Percentiles rank a stretch among this genome's conserved stretches.
These are phyloP conservation scores for Alternaria triticina DNA, from an alignment of 2,329 filamentous ascomycete genomes.

Conservation along the genomic window DNA sequence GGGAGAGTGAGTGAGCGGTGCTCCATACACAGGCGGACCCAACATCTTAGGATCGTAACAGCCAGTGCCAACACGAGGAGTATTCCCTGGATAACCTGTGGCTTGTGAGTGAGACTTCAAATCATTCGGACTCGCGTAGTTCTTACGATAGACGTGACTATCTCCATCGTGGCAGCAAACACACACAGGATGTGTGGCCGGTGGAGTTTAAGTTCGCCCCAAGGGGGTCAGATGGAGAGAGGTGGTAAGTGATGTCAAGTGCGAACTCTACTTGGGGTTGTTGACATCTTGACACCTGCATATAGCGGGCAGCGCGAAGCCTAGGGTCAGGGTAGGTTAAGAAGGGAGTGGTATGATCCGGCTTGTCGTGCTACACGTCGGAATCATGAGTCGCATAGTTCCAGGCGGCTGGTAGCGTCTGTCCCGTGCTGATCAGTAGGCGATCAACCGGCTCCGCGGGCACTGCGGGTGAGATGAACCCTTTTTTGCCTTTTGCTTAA, in stretches of 20 bases:
- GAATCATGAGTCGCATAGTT: conserved; percentile 1
- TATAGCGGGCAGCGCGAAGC: neutral
- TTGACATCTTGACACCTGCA: conserved; percentile 1
- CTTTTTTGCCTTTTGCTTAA: neutral
- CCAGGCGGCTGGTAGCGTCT: conserved; percentile 6
- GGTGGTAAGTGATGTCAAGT: neutral
- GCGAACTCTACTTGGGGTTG: neutral
- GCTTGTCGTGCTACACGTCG: neutral
- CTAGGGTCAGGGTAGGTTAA: neutral
- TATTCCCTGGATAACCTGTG: conserved; percentile 19
- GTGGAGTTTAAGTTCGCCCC: neutral
- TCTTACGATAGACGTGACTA: conserved; percentile 6
- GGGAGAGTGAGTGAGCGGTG: conserved; percentile 18
- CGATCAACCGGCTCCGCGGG: neutral
- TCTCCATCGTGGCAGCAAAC: conserved; percentile 1
- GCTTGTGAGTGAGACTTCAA: neutral
- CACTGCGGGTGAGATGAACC: neutral
- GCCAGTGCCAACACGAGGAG: conserved; percentile 22
- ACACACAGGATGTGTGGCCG: neutral
- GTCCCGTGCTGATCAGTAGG: neutral
- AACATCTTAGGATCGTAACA: conserved; percentile 25
- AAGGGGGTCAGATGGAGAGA: neutral
- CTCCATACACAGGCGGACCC: conserved; percentile 20
- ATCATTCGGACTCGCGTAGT: neutral
- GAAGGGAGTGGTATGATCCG: conserved; percentile 5